Percentiles rank a stretch among this genome's conserved stretches.
Conservation (phyloP, 345 rosid genomes). For the Odontarrhena argentea region DNA sequence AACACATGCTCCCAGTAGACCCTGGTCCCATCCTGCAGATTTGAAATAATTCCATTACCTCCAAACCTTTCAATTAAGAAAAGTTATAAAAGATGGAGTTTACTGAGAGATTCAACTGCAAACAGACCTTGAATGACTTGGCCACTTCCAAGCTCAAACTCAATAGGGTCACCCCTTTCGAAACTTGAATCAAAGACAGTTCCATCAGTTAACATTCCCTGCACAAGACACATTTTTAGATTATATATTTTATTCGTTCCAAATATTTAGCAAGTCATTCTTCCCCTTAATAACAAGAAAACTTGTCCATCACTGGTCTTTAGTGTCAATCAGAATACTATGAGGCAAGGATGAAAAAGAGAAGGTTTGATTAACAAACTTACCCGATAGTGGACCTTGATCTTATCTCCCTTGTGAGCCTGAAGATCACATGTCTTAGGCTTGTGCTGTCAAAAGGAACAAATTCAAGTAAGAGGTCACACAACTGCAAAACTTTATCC, state of each 20-base stretch:
- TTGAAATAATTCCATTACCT: background rate
- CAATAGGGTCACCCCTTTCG: slow-evolving; percentile 97
- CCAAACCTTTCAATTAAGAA: background rate
- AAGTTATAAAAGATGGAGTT: background rate
- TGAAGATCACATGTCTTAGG: slow-evolving; percentile 74
- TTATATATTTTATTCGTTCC: background rate
- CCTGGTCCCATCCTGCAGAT: slow-evolving; percentile 95
- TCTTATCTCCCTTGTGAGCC: slow-evolving; percentile 90
- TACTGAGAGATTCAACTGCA: background rate
- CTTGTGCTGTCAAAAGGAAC: slow-evolving; percentile 52
- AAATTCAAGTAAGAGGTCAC: background rate
- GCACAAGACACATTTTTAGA: slow-evolving; percentile 5
- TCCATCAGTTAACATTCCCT: slow-evolving; percentile 97
- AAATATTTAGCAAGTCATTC: background rate
- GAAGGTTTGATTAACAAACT: slow-evolving; percentile 34
- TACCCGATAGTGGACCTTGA: slow-evolving; percentile 92
- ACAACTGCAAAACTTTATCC: background rate
- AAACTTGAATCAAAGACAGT: slow-evolving; percentile 94
- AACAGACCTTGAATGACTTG: slow-evolving; percentile 89
- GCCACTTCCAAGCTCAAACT: slow-evolving; percentile 91
- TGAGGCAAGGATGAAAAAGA: background rate
- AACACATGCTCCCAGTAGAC: slow-evolving; percentile 78
- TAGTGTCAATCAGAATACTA: slow-evolving; percentile 1
- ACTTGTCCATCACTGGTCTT: background rate
- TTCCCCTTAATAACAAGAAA: background rate